Conservation (phyloP, 495 filamentous ascomycete species). For the Clavariopsis aquatica region DNA sequence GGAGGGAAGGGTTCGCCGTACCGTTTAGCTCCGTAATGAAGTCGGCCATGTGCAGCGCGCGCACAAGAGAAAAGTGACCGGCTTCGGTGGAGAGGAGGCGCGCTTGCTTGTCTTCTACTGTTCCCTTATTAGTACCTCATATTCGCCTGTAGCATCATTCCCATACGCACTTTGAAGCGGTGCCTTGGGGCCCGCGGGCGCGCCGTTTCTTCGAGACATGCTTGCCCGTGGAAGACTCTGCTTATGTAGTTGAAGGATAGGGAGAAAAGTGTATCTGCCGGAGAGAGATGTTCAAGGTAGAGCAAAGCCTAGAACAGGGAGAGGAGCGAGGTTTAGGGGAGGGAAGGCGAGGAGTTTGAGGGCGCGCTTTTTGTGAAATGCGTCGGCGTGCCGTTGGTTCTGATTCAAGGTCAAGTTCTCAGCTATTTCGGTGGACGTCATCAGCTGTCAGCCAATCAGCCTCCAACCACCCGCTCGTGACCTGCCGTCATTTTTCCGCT, state of each 20-base stretch:
- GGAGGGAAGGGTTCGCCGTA: conserved; percentile 45
- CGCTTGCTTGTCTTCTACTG: conserved; percentile 75
- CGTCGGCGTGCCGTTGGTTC: neutral
- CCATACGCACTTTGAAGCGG: conserved; percentile 18
- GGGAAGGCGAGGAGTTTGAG: neutral
- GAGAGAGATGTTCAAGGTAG: neutral
- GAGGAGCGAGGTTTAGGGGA: neutral
- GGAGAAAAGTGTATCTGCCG: neutral
- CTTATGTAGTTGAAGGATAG: neutral
- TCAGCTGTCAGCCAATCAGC: neutral
- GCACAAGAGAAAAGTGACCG: conserved; percentile 77
- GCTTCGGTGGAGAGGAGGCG: conserved; percentile 72
- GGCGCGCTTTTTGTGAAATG: neutral
- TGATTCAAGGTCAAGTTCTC: neutral
- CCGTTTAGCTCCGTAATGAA: conserved; percentile 94
- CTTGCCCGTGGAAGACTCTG: conserved; percentile 1
- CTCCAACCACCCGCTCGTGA: neutral
- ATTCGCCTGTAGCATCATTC: neutral
- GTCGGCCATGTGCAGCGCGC: conserved; percentile 89
- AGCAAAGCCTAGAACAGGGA: neutral
- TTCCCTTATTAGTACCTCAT: neutral
- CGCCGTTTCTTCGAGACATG: conserved; percentile 44
- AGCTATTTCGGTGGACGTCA: conserved; percentile 8
- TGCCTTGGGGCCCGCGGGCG: conserved; percentile 35
- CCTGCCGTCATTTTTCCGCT: neutral